Percentiles rank a stretch among this genome's conserved stretches.
Evolutionary conservation across 164 flowering plant species (phyloP).

Genomic region (Vitis amurensis): DNA sequence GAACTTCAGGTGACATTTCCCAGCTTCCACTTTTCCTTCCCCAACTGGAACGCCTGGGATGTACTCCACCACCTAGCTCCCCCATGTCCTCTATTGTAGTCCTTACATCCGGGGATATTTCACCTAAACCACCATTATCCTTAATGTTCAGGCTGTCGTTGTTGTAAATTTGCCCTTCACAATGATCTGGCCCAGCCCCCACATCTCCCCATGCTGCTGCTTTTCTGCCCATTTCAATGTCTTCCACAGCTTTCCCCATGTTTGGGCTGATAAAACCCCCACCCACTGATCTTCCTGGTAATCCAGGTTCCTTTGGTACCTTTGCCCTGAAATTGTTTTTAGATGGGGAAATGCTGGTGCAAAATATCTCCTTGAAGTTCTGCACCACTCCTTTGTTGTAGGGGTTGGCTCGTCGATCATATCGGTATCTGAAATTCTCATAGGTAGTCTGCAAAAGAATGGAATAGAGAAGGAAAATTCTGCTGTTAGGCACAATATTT

Average conservation of each 20-base stretch:
- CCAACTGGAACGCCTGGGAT: slow-evolving; percentile 85
- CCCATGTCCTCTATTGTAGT: slow-evolving; percentile 50
- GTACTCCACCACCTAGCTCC: slow-evolving; percentile 52
- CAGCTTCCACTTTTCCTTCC: slow-evolving; percentile 92
- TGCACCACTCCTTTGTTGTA: slow-evolving; percentile 50
- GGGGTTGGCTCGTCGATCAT: slow-evolving; percentile 63
- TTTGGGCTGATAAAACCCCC: slow-evolving; percentile 67
- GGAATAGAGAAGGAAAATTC: slow-evolving; percentile 1
- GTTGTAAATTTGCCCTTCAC: slow-evolving; percentile 48
- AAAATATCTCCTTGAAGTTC: slow-evolving; percentile 64
- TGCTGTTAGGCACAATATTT: not conserved
- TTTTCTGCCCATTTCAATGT: slow-evolving; percentile 88
- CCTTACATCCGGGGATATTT: slow-evolving; percentile 60
- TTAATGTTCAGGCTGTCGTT: slow-evolving; percentile 47
- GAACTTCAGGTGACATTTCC: slow-evolving; percentile 92
- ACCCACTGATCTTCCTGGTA: slow-evolving; percentile 41
- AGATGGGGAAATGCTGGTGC: slow-evolving; percentile 45
- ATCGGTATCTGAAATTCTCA: slow-evolving; percentile 65
- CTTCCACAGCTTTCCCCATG: slow-evolving; percentile 60
- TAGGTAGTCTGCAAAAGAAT: slow-evolving; percentile 56
- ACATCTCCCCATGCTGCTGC: slow-evolving; percentile 65
- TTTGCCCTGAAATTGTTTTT: slow-evolving; percentile 68
- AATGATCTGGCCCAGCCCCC: slow-evolving; percentile 40
- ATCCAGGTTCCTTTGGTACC: slow-evolving; percentile 47
- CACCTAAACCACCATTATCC: slow-evolving; percentile 47